Percentiles rank a stretch among this genome's conserved stretches.
phyloP scores from a whole-genome alignment of 2,329 filamentous ascomycete species.

The Beauveria sp. region DNA sequence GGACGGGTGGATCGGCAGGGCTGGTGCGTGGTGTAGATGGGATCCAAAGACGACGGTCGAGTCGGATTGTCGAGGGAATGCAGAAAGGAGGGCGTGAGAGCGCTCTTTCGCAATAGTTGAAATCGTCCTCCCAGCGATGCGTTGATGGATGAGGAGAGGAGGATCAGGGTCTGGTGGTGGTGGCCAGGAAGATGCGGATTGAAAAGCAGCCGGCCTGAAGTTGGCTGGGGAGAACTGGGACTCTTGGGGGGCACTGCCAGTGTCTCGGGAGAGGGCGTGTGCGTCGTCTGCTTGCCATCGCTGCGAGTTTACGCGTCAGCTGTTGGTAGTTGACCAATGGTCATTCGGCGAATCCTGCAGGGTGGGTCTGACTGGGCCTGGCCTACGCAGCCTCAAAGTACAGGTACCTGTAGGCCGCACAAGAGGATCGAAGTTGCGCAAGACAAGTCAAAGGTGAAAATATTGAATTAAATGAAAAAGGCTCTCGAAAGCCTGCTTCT shows the following conservation, averaged over 20 bases:
- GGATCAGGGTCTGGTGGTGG: neutral
- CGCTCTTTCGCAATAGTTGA: slow-evolving; percentile 4
- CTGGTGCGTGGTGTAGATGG: neutral
- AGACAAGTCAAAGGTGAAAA: neutral
- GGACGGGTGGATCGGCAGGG: neutral
- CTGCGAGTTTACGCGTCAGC: slow-evolving; percentile 25
- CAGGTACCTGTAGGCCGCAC: neutral
- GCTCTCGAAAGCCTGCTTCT: too few relatives aligned
- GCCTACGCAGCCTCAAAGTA: slow-evolving; percentile 13
- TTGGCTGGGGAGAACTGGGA: neutral
- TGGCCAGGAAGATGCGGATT: slow-evolving; percentile 6
- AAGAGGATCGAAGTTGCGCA: too few relatives aligned
- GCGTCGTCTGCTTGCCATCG: slow-evolving; percentile 12
- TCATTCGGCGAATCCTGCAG: neutral
- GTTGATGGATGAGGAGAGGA: slow-evolving; percentile 8
- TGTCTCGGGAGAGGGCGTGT: slow-evolving; percentile 13
- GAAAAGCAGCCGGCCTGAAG: neutral
- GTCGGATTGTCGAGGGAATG: slow-evolving; percentile 4
- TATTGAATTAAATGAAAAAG: neutral
- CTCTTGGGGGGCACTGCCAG: neutral
- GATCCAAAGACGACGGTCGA: neutral
- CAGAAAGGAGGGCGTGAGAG: neutral
- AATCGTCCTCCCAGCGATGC: slow-evolving; percentile 7
- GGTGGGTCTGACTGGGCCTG: slow-evolving; percentile 5
- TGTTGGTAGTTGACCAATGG: slow-evolving; percentile 21